Percentiles rank a stretch among this genome's conserved stretches.
Evolutionary conservation across 2,329 filamentous ascomycete genomes (phyloP).

Genomic region (Sporothrix brunneoviolacea): DNA sequence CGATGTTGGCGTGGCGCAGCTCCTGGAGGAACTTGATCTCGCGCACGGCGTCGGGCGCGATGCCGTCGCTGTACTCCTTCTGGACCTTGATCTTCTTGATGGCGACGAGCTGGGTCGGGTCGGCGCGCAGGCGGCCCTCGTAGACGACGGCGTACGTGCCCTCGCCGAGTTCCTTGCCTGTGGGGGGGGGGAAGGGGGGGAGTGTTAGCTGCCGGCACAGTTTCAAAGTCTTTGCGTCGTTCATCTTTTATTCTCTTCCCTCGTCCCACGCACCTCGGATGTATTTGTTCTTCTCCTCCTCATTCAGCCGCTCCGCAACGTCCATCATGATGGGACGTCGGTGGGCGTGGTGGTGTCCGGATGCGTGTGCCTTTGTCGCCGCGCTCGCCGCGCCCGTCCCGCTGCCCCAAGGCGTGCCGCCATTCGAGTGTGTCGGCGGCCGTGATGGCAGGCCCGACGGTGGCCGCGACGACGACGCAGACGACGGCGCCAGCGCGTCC

Average conservation of each 20-base stretch:
- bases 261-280: conserved; percentile 37
- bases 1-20: conserved; percentile 90
- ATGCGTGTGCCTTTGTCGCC: neutral
- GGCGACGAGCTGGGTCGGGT: conserved; percentile 71
- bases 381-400: neutral
- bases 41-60: conserved; percentile 89
- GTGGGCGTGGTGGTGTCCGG: conserved; percentile 7
- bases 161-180: conserved; percentile 85
- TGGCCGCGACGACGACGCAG: conserved; percentile 3
- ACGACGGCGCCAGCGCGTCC: conserved; percentile 24
- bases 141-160: conserved; percentile 97
- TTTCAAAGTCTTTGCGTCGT: too few species aligned
- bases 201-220: too few species aligned
- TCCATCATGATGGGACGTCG: conserved; percentile 39
- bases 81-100: conserved; percentile 91
- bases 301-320: conserved; percentile 74
- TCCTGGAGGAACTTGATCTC: conserved; percentile 96
- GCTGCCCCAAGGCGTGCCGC: conserved; percentile 5
- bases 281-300: conserved; percentile 79
- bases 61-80: conserved; percentile 80
- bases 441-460: conserved; percentile 9
- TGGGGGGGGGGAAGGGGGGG: too few species aligned
- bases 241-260: too few species aligned
- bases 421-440: conserved; percentile 13
- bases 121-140: conserved; percentile 69